Evolutionary conservation across 2,329 filamentous ascomycete species (phyloP), one percentile per base, ranked within the genome.

Genomic region (Paecilomyces niveus): DNA sequence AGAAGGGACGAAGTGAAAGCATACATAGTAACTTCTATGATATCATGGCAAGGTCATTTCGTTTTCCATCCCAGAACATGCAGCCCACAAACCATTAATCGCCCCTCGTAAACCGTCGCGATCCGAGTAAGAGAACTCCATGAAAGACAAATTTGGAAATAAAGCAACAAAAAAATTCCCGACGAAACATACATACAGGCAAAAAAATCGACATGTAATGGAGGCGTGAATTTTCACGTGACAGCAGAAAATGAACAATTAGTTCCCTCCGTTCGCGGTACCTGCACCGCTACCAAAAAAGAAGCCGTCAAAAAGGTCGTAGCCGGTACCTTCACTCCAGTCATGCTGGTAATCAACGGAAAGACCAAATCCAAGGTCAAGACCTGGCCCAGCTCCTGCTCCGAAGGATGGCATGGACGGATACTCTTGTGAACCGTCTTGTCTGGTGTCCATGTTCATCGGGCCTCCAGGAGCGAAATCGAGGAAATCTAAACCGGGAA

Each of bases 401-500:
- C 69, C 68, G 54, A 72, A 61, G 1, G 64, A 68, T 22, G 67
- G 70, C 62, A 69, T 70, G 50, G 62, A 63, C 56, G 66, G 66
- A 55, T 67, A 69, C 35, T 73, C 68, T 3, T 65, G 57, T 54
- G 69, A 69, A 11, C 66, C 67, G 33, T 73, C 69, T 6, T 67
- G 61, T 8, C 66, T 67, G 53, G 67, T 59, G 11, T 65, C 57
- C 13, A 65, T 50, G n/a, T 64, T 60, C 13, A 71, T 67, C 32
- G 66, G 62, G 18, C 71, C 70, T 0, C 73, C 66, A 3, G 78
- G 72, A 59, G 80, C 78, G 53, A 79, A 77, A 60, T 83, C 79
- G 13, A 84, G 70, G 67, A 85, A 84, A 63, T 84, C 81, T 13
- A 84, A 76, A 54, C 81, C 78, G 15, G 79, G 75, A 57, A 80